A percentile compares a stretch with the other conserved stretches of the same genome.
Evolutionary conservation across 495 filamentous ascomycete genomes (phyloP).

Genomic region (Wilcoxina mikolae): DNA sequence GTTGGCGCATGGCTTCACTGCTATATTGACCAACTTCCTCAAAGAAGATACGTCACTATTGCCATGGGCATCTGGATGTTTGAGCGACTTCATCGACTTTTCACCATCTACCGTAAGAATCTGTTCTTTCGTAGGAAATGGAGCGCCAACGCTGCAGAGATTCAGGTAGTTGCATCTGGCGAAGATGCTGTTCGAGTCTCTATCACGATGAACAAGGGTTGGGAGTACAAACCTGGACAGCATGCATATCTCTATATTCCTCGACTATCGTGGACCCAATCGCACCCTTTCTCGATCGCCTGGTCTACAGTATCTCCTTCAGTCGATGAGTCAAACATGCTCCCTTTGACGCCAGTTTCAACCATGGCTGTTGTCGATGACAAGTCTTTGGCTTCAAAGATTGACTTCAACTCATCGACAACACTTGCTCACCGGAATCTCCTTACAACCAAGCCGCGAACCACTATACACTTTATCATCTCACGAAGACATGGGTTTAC

Average conservation of each 20-base stretch:
- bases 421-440: slow-evolving; percentile 3
- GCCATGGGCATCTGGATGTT: slow-evolving; percentile 59
- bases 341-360: not conserved
- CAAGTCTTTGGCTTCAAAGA: not conserved
- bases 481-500: slow-evolving; percentile 82
- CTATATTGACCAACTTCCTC: slow-evolving; percentile 43
- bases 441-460: slow-evolving; percentile 12
- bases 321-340: not conserved
- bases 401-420: not conserved
- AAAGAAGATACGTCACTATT: slow-evolving; percentile 50
- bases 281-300: slow-evolving; percentile 85
- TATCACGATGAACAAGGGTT: slow-evolving; percentile 58
- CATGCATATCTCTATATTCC: slow-evolving; percentile 80
- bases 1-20: slow-evolving; percentile 59
- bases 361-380: slow-evolving; percentile 6
- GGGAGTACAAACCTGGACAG: slow-evolving; percentile 66
- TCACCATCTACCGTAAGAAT: slow-evolving; percentile 58
- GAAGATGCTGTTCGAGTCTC: slow-evolving; percentile 61
- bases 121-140: slow-evolving; percentile 47
- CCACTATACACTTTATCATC: slow-evolving; percentile 46
- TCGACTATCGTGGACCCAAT: slow-evolving; percentile 61
- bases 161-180: slow-evolving; percentile 61
- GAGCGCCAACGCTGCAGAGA: slow-evolving; percentile 35
- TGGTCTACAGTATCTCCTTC: slow-evolving; percentile 41
- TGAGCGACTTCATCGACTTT: slow-evolving; percentile 58